Evolutionary conservation across 2,329 filamentous ascomycete species (phyloP).

Genomic region (Cordyceps cateniannulata): DNA sequence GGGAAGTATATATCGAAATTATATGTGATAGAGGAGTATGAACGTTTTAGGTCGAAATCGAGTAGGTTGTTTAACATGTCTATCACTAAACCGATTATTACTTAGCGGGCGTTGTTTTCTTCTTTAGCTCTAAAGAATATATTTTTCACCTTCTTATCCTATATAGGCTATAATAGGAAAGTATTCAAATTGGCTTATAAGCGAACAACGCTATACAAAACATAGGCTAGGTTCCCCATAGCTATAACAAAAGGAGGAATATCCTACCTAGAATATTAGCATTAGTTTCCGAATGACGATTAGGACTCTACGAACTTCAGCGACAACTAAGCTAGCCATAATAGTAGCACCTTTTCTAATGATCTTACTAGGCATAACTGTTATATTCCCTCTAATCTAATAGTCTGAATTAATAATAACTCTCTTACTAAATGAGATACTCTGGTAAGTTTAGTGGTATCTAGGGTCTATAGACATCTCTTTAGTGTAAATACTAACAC

Average conservation of each 20-base stretch:
- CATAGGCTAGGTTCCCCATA: constrained; percentile 61
- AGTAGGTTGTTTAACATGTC: background rate
- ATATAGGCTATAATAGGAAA: background rate
- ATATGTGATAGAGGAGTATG: background rate
- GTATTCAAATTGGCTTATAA: constrained; percentile 4
- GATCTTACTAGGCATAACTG: constrained; percentile 69
- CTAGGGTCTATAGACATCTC: constrained; percentile 67
- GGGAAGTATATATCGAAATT: background rate
- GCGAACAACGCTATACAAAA: constrained; percentile 37
- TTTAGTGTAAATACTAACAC: constrained; percentile 78
- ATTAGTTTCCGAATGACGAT: background rate
- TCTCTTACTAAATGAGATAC: constrained; percentile 61
- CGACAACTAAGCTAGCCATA: constrained; percentile 78
- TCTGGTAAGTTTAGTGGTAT: constrained; percentile 65
- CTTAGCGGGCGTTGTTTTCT: background rate
- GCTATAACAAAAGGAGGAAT: constrained; percentile 35
- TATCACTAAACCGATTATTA: background rate
- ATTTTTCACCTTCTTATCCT: background rate
- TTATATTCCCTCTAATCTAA: constrained; percentile 72
- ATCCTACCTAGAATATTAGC: background rate
- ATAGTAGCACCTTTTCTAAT: constrained; percentile 75
- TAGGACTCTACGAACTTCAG: constrained; percentile 47
- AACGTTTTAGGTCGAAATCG: background rate
- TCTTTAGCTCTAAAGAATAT: background rate
- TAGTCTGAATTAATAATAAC: constrained; percentile 81